Conservation (phyloP, 768 basidiomycete genomes). For the Lactarius tabidus region DNA sequence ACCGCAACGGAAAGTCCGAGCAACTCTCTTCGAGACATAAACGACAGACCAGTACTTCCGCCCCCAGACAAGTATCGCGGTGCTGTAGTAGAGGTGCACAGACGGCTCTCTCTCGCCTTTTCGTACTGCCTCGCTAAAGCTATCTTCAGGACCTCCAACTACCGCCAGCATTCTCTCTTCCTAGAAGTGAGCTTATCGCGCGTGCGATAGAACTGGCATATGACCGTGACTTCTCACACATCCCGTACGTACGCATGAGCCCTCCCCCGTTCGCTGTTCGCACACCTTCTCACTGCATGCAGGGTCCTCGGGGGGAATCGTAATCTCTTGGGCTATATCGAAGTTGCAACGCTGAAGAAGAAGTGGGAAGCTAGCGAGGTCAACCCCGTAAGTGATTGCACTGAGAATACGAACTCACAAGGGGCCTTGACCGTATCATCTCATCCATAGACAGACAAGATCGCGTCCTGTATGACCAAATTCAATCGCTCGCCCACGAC, state of each 20-base stretch:
- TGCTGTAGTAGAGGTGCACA: slow-evolving; percentile 80
- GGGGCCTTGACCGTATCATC: background rate
- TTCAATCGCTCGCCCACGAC: slow-evolving; percentile 58
- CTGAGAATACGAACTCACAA: slow-evolving; percentile 4
- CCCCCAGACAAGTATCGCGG: slow-evolving; percentile 69
- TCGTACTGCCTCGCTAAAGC: slow-evolving; percentile 1
- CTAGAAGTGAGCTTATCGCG: slow-evolving; percentile 63
- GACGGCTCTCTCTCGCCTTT: background rate
- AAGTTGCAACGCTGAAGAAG: slow-evolving; percentile 67
- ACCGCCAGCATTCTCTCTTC: slow-evolving; percentile 83
- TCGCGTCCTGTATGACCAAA: slow-evolving; percentile 64
- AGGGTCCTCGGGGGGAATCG: slow-evolving; percentile 74
- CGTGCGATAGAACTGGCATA: slow-evolving; percentile 84
- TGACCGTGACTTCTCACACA: slow-evolving; percentile 90
- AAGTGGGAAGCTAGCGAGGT: slow-evolving; percentile 75
- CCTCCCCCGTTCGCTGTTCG: background rate
- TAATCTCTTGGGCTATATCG: slow-evolving; percentile 79
- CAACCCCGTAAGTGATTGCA: slow-evolving; percentile 54
- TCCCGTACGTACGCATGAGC: slow-evolving; percentile 56
- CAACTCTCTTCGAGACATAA: background rate
- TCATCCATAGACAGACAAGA: slow-evolving; percentile 56
- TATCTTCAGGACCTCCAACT: slow-evolving; percentile 66
- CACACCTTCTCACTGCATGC: background rate
- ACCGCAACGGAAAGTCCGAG: background rate
- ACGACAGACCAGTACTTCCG: background rate